A percentile compares a stretch with the other conserved stretches of the same genome.
These are phyloP conservation scores for Euphrasia arctica DNA, from an alignment of 305 asterid species.

Conservation along the genomic window DNA sequence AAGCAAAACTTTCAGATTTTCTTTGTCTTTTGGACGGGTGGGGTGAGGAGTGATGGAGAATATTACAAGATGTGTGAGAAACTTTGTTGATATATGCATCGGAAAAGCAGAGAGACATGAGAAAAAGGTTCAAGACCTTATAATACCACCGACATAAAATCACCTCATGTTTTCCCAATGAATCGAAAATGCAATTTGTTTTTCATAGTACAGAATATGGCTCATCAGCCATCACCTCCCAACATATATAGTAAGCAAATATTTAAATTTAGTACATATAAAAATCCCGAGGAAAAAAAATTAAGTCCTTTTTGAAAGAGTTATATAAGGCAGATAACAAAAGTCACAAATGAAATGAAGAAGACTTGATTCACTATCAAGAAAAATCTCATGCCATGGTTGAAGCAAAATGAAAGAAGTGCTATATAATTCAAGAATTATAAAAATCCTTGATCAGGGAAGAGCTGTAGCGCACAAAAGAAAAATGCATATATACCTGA, in stretches of 20 bases:
- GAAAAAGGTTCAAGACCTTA: background rate
- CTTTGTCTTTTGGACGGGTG: background rate
- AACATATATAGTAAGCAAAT: background rate
- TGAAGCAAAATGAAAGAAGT: slow-evolving; percentile 10
- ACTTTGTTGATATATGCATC: background rate
- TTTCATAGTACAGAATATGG: background rate
- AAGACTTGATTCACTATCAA: background rate
- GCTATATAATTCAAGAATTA: slow-evolving; percentile 1
- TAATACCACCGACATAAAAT: background rate
- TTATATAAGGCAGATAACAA: slow-evolving; percentile 1
- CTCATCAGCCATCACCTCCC: slow-evolving; percentile 7
- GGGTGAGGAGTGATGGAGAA: background rate
- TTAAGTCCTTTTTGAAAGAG: background rate
- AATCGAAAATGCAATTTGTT: background rate
- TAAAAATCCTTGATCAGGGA: slow-evolving; percentile 11
- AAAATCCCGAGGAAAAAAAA: background rate
- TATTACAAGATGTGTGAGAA: background rate
- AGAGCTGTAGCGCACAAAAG: background rate
- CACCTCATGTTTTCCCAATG: slow-evolving; percentile 3
- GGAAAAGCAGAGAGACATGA: background rate
- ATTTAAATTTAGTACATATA: background rate
- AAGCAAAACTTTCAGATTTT: background rate
- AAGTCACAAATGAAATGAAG: slow-evolving; percentile 13
- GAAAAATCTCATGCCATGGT: slow-evolving; percentile 1
- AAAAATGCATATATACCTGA: slow-evolving; percentile 50